Conservation (phyloP, 2,329 filamentous ascomycete species). For the Pseudogymnoascus sp. region DNA sequence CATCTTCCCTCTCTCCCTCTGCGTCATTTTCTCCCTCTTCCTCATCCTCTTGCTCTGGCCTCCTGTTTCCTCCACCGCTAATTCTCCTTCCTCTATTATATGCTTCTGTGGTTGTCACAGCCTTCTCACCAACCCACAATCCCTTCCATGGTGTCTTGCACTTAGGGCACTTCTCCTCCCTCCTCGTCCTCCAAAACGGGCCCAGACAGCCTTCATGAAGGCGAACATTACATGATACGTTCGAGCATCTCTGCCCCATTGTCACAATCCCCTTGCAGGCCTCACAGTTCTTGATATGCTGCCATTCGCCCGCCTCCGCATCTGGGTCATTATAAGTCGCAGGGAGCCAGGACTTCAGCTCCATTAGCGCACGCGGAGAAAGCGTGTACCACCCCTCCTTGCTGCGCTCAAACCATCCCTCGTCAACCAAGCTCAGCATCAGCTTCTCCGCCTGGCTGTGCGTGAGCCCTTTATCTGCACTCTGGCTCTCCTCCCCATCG, state of each 20-base stretch:
- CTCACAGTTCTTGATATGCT: constrained; percentile 78
- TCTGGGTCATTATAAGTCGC: constrained; percentile 75
- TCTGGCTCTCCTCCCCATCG: constrained; percentile 24
- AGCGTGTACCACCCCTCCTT: constrained; percentile 65
- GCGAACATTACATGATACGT: constrained; percentile 59
- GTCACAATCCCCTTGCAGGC: constrained; percentile 89
- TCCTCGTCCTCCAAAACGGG: constrained; percentile 62
- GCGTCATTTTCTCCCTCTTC: constrained; percentile 12
- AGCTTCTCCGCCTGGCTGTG: constrained; percentile 70
- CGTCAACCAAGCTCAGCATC: constrained; percentile 61
- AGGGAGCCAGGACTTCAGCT: constrained; percentile 76
- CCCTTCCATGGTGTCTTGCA: constrained; percentile 46
- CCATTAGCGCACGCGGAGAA: constrained; percentile 71
- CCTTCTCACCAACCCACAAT: constrained; percentile 29
- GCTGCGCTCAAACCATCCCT: constrained; percentile 81
- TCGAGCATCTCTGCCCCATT: constrained; percentile 67
- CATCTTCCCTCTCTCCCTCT: not conserved
- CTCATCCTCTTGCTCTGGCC: constrained; percentile 12
- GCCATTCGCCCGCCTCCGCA: constrained; percentile 47
- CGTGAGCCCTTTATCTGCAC: constrained; percentile 54
- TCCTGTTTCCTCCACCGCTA: constrained; percentile 14
- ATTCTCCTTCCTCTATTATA: constrained; percentile 6
- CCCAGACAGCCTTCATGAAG: constrained; percentile 71
- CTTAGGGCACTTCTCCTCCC: constrained; percentile 55
- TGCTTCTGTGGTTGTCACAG: constrained; percentile 22